Conservation (phyloP, 2,329 filamentous ascomycete species). For the Venturiaceae sp. region DNA sequence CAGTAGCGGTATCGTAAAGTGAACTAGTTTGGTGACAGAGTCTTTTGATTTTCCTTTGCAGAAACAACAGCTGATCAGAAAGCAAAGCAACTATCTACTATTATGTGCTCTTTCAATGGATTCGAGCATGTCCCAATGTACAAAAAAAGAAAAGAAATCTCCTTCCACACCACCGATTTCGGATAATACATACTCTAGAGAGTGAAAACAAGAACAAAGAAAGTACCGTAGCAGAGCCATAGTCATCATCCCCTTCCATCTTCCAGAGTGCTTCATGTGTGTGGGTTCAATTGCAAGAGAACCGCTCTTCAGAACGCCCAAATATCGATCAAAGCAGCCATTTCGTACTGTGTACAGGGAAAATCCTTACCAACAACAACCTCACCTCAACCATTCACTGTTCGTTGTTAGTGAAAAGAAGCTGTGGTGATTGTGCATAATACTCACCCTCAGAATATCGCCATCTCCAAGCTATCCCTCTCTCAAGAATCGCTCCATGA, state of each 20-base stretch:
- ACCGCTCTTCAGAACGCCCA: background rate
- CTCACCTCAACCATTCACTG: background rate
- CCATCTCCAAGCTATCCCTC: too few species aligned
- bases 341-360: background rate
- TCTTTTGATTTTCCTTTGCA: background rate
- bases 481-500: background rate
- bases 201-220: background rate
- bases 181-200: background rate
- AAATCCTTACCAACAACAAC: background rate
- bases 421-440: background rate
- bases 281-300: background rate
- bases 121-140: background rate
- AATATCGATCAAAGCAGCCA: background rate
- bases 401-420: background rate
- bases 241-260: background rate
- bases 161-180: background rate
- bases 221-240: background rate
- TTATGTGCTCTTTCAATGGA: background rate
- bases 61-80: too few species aligned
- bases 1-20: too few species aligned
- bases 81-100: background rate
- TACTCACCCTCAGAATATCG: background rate
- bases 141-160: background rate
- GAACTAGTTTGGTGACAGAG: background rate
- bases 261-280: background rate